These are phyloP conservation scores for Globisporangium yorkense DNA, from an alignment of 352 stramenopile genomes.

Conservation along the genomic window DNA sequence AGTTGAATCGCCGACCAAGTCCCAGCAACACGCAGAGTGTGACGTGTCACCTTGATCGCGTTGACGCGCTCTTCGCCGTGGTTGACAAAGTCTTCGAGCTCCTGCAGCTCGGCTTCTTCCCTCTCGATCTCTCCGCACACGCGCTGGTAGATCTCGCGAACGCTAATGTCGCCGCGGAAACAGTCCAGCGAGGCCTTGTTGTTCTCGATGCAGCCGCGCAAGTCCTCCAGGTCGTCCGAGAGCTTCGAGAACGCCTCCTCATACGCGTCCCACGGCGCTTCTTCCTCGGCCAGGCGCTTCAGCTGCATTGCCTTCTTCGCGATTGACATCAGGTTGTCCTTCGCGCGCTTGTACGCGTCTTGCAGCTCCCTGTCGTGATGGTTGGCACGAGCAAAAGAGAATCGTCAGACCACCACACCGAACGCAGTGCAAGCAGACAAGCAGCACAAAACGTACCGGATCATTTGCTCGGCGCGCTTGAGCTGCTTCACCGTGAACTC, in stretches of 20 bases:
- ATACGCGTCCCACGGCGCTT: constrained; percentile 60
- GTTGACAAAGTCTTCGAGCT: constrained; percentile 58
- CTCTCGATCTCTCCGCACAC: constrained; percentile 55
- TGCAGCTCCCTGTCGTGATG: constrained; percentile 28
- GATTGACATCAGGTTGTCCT: constrained; percentile 52
- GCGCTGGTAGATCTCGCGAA: constrained; percentile 71
- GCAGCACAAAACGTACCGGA: constrained; percentile 24
- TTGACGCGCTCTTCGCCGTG: constrained; percentile 63
- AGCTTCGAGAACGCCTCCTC: constrained; percentile 54
- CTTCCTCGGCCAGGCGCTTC: constrained; percentile 57
- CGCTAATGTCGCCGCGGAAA: constrained; percentile 71
- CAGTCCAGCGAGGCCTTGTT: constrained; percentile 76
- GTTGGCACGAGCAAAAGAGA: background rate
- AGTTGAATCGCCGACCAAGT: background rate
- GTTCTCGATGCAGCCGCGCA: constrained; percentile 78
- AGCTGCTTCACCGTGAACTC: constrained; percentile 61
- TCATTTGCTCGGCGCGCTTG: constrained; percentile 40
- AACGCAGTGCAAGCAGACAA: background rate
- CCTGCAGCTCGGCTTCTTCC: constrained; percentile 52
- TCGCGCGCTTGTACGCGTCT: constrained; percentile 54
- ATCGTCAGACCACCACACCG: background rate
- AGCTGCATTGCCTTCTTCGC: constrained; percentile 64
- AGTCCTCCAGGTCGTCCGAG: constrained; percentile 72
- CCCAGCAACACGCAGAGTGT: too few relatives aligned
- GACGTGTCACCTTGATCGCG: constrained; percentile 48